Conservation (phyloP, 1,284 basidiomycete species). For the Boletus mariae region DNA sequence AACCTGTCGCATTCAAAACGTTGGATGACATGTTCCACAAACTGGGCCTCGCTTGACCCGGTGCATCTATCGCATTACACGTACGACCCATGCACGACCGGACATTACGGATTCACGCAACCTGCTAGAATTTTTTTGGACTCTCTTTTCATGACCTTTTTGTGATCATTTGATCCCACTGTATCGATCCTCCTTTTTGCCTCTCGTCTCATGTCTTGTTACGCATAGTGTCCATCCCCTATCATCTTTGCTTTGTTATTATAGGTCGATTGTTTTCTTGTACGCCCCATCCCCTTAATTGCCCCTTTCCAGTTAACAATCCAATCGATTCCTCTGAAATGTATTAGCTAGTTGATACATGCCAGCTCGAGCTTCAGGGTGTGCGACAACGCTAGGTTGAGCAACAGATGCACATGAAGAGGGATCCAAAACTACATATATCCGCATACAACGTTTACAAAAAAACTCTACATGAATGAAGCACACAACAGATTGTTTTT, state of each 20-base stretch:
- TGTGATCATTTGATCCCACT: conserved; percentile 7
- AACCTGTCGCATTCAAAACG: conserved; percentile 90
- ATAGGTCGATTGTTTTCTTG: conserved; percentile 4
- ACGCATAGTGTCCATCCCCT: not conserved
- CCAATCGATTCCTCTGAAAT: conserved; percentile 5
- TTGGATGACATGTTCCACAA: conserved; percentile 81
- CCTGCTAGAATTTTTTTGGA: conserved; percentile 9
- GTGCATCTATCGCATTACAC: conserved; percentile 17
- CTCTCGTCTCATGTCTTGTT: not conserved
- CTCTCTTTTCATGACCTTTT: not conserved
- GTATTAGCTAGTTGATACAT: conserved; percentile 11
- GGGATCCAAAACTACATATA: not conserved
- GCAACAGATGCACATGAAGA: too few relatives aligned
- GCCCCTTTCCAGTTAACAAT: not conserved
- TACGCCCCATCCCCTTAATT: conserved; percentile 14
- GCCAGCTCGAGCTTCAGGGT: not conserved
- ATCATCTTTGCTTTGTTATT: conserved; percentile 9
- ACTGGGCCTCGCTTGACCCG: conserved; percentile 55
- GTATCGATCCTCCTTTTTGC: conserved; percentile 9
- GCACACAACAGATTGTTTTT: not conserved
- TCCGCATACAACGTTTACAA: not conserved
- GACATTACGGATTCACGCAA: conserved; percentile 13
- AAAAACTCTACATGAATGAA: not conserved
- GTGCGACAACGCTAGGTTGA: too few relatives aligned
- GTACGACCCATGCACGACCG: conserved; percentile 7